Conservation (phyloP, 768 basidiomycete species). For the Hydnomerulius pinastri region DNA sequence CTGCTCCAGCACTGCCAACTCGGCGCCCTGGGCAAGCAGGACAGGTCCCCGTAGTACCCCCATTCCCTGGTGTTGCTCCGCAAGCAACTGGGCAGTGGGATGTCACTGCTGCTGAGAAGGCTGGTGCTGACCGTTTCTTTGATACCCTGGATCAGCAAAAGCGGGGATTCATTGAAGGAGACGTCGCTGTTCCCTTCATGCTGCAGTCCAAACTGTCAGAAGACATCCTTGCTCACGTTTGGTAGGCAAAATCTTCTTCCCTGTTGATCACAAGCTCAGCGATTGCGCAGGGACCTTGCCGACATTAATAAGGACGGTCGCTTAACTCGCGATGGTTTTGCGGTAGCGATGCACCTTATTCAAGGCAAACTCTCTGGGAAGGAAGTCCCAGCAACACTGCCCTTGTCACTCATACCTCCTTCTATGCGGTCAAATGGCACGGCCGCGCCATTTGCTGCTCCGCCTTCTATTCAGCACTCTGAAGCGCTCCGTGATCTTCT, state of each 20-base stretch:
- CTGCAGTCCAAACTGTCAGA: slow-evolving; percentile 83
- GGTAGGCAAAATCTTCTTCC: slow-evolving; percentile 53
- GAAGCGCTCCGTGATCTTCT: slow-evolving; percentile 47
- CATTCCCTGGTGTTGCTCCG: slow-evolving; percentile 30
- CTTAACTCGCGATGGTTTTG: slow-evolving; percentile 89
- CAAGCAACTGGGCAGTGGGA: slow-evolving; percentile 63
- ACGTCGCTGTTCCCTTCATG: slow-evolving; percentile 95
- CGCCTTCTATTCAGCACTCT: slow-evolving; percentile 36
- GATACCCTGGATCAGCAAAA: slow-evolving; percentile 74
- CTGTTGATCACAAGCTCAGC: slow-evolving; percentile 4
- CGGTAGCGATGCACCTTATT: slow-evolving; percentile 93
- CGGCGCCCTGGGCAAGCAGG: slow-evolving; percentile 18
- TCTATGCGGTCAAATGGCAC: slow-evolving; percentile 56
- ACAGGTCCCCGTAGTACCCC: slow-evolving; percentile 24
- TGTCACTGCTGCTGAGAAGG: slow-evolving; percentile 79
- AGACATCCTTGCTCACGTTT: slow-evolving; percentile 84
- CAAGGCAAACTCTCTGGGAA: slow-evolving; percentile 80
- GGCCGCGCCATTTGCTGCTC: slow-evolving; percentile 40
- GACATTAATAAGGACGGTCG: slow-evolving; percentile 88
- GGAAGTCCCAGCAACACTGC: slow-evolving; percentile 72
- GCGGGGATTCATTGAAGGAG: slow-evolving; percentile 85
- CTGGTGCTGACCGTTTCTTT: slow-evolving; percentile 76
- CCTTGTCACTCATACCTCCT: slow-evolving; percentile 78
- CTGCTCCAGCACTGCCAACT: slow-evolving; percentile 24
- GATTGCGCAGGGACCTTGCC: slow-evolving; percentile 79